Base-by-base conservation (phyloP, 345 rosid species). In the Citrus maxima region DNA sequence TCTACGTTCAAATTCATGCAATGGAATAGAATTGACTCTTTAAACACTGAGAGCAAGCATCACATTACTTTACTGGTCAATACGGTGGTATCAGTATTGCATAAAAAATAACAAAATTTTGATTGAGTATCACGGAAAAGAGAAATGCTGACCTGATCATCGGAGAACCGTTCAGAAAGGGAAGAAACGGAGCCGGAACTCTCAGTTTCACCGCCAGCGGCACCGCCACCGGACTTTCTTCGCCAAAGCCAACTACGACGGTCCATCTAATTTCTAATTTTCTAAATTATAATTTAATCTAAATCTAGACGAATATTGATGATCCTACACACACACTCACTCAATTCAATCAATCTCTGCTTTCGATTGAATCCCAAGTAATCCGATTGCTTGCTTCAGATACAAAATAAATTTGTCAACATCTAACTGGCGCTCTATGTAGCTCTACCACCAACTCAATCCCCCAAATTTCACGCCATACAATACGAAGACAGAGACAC, bases 221-320 rank as follows among this genome's bases (percentile, higher is more conserved):
- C 93, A 0, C 90, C 92, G 91, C 72, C 93, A 89, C 81, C 86
- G 84, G 97, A 91, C 79, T 89, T 90, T 73, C 90, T 84, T 64
- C 91, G 86, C 97, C 97, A 91, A 51, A 93, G 69, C 95, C 97
- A 93, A 72, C 93, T 90, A 69, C 94, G 84, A 73, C 95, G 84
- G 83, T 93, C 97, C 91, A 88, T 88, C 76, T 73, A 60, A 81
- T 54, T 54, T 81, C 73, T 67, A 40, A 27, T 49, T 49, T 19
- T 77, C 66, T 54, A 73, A 72, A 67, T 81, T 73, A 69, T 51
- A 78, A 19, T 54, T n/a, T 58, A 14, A 25, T 55, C 16, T 46
- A 46, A 46, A 46, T 13, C 51, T 46, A 46, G 51, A 12, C 51
- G 18, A 46, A 46, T 46, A 46, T 13, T 13, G 18, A 46, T 13